Evolutionary conservation across 83 land plant genomes (phyloP), one percentile per base, ranked within the genome.

Genomic region (Diphasiastrum complanatum): DNA sequence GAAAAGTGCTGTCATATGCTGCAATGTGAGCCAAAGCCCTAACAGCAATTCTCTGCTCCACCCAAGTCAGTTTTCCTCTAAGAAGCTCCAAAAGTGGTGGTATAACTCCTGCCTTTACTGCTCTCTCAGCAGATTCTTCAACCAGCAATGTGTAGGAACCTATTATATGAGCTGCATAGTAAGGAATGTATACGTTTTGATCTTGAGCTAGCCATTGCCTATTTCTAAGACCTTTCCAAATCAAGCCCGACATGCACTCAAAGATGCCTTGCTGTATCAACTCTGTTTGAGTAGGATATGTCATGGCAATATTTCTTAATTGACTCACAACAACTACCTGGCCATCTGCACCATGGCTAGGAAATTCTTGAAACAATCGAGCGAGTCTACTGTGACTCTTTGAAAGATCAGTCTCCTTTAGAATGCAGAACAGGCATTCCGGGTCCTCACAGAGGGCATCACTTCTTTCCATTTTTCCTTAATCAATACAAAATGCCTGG

Each of bases 371-470:
- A 55, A 93, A 93, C 65, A 89, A 93, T 49, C 89, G 85, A 25
- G 85, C 48, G 37, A 93, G 68, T 61, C 88, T 93, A 63, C 84
- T 57, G 35, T 96, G 81, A 5, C 98, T 84, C 51, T 92, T 92
- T 19, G 71, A 70, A 14, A 91, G 98, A 58, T 85, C 85, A 16
- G 69, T 81, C 72, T 92, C 96, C 55, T 88, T 88, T 88, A 85
- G 88, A 18, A 92, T 86, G 74, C 98, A 92, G 55, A 92, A 92
- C 65, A 92, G 89, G 70, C 98, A 92, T 33, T 91, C 96, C 11
- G 91, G 98, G 47, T 85, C 83, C 12, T 91, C 91, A 43, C 96
- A 92, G 49, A 88, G 96, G 0, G 80, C 37, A 33, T 82, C 61
- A 31, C 54, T 71, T 62, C 81, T 88, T 30, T 89, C 98, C 97